Percentiles rank a stretch among this genome's conserved stretches.
Conservation (phyloP, 495 filamentous ascomycete genomes). For the Neurospora sp. region DNA sequence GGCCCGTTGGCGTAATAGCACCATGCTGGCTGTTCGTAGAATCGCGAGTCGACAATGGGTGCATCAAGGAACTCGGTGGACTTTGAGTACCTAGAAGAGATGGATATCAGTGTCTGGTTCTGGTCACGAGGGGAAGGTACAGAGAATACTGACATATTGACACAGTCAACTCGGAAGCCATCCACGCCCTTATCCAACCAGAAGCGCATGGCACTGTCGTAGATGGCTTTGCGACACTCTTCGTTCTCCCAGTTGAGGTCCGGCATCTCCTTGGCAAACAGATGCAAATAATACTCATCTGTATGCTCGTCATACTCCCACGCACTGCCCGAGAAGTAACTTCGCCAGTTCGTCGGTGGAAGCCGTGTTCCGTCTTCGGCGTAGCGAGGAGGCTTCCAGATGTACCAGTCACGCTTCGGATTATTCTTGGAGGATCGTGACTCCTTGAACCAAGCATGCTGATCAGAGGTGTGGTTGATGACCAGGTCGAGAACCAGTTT, state of each 20-base stretch:
- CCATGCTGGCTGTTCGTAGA: constrained; percentile 37
- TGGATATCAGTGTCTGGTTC: not conserved
- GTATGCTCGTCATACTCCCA: constrained; percentile 60
- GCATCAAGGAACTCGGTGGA: constrained; percentile 50
- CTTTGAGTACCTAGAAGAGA: constrained; percentile 43
- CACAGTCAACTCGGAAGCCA: constrained; percentile 61
- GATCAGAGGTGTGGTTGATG: constrained; percentile 70
- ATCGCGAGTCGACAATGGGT: constrained; percentile 37
- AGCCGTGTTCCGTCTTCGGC: constrained; percentile 48
- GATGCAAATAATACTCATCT: constrained; percentile 60
- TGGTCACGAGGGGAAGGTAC: not conserved
- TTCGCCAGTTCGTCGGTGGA: constrained; percentile 65
- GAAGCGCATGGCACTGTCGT: constrained; percentile 54
- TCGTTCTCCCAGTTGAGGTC: constrained; percentile 70
- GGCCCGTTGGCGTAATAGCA: constrained; percentile 54
- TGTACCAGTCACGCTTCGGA: constrained; percentile 61
- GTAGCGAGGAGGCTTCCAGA: constrained; percentile 55
- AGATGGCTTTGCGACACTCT: constrained; percentile 51
- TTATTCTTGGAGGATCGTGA: constrained; percentile 50
- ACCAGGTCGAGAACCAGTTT: constrained; percentile 66
- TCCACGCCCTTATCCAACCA: constrained; percentile 60
- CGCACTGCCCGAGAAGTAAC: constrained; percentile 43
- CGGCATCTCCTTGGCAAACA: constrained; percentile 55
- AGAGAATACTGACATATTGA: constrained; percentile 39
- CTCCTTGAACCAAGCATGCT: constrained; percentile 67